phyloP scores from a whole-genome alignment of 169 alveolate genomes.

The Plasmodium gonderi region DNA sequence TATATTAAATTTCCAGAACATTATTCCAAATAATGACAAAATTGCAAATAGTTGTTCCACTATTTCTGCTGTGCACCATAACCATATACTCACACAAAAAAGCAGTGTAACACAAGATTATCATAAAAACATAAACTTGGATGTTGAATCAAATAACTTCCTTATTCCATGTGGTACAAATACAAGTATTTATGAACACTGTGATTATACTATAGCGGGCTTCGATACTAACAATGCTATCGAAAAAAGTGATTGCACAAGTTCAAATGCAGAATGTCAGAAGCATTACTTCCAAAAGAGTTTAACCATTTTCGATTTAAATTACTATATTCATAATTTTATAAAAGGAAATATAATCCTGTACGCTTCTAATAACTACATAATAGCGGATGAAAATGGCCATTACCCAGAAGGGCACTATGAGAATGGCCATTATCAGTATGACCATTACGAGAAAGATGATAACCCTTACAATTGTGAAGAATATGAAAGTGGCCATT shows the following conservation, averaged over 20 bases:
- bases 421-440: background rate
- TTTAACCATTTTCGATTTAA: slow-evolving; percentile 44
- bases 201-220: background rate
- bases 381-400: slow-evolving; percentile 27
- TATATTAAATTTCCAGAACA: too few species aligned
- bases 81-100: background rate
- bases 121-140: background rate
- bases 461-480: too few species aligned
- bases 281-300: slow-evolving; percentile 27
- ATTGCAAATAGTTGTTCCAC: too few species aligned
- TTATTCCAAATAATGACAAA: too few species aligned
- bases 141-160: background rate
- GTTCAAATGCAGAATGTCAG: slow-evolving; percentile 12
- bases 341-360: slow-evolving; percentile 50
- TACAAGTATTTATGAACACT: background rate
- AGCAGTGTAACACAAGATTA: background rate
- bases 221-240: background rate
- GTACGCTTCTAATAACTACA: slow-evolving; percentile 62
- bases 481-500: background rate
- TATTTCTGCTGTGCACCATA: too few species aligned
- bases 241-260: background rate
- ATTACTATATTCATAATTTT: slow-evolving; percentile 43
- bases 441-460: too few species aligned
- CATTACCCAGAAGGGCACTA: background rate
- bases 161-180: too few species aligned